These are phyloP conservation scores for Chlorella sorokiniana DNA, from an alignment of 139 green algal genomes.

Conservation along the genomic window DNA sequence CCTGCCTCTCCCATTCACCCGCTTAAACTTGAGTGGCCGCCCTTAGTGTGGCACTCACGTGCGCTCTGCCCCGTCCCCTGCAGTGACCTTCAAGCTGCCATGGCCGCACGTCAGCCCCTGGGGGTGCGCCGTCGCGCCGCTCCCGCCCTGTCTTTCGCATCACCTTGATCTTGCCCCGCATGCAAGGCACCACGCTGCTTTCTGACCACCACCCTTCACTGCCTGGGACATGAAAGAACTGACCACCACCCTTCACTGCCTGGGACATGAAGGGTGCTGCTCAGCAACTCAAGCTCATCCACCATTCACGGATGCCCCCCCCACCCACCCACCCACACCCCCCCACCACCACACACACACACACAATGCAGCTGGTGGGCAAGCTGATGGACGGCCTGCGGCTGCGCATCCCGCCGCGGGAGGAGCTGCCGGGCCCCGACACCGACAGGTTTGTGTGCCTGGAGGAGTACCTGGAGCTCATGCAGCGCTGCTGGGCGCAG, in stretches of 20 bases:
- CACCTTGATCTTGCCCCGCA: too few relatives aligned
- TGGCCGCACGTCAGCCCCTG: slow-evolving; percentile 14
- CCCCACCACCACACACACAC: too few relatives aligned
- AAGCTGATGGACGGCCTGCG: slow-evolving; percentile 18
- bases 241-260: too few relatives aligned
- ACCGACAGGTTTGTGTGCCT: slow-evolving; percentile 1
- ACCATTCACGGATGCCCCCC: background rate
- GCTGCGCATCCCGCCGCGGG: background rate
- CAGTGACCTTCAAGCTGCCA: slow-evolving; percentile 7
- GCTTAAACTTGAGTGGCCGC: too few relatives aligned
- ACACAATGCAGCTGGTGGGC: background rate
- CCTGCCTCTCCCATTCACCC: background rate
- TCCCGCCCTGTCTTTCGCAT: background rate
- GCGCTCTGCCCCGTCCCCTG: background rate
- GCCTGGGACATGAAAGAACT: too few relatives aligned
- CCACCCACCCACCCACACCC: background rate
- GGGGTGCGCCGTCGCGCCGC: background rate
- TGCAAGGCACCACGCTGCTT: too few relatives aligned
- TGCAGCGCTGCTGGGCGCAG: slow-evolving; percentile 69
- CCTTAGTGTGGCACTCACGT: background rate
- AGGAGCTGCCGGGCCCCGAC: slow-evolving; percentile 8
- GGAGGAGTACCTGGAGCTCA: slow-evolving; percentile 58
- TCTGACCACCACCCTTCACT: background rate
- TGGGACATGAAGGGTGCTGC: too few relatives aligned
- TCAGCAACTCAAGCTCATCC: too few relatives aligned